Base-by-base conservation (phyloP, 2,329 filamentous ascomycete species). In the Botrytis squamosa region DNA sequence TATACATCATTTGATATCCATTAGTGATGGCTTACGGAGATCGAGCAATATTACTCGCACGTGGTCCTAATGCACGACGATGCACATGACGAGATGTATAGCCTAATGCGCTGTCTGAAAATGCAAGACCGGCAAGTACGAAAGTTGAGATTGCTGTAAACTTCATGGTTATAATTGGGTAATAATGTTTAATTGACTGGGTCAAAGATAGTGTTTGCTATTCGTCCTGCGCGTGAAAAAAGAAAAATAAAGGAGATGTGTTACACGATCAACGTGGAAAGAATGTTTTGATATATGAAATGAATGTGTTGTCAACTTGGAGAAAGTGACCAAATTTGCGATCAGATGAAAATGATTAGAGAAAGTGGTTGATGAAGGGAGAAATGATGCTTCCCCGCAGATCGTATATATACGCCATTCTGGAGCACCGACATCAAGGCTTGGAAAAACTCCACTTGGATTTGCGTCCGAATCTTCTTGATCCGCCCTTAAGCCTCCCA, bases 261-360 rank as follows among this genome's bases (percentile, higher is more conserved):
- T 12, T 59, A 20, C 70, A 72, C 70, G 62, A 67, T 72, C 70
- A 67, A 72, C 49, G 70, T 33, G 62, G n/a, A 59, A 44, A 59
- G 40, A 38, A 22, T 29, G n/a, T 49, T 33, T 59, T 10, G 49
- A 38, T 12, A 22, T 52, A 29, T 46, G 18, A 59, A 72, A 72
- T 38, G 40, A 67, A 72, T 29, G 40, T 49, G 55, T n/a, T 63
- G 42, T 40, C 42, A 29, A 36, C 38, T 59, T 57, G 20, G 49
- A 36, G 12, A 67, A 67, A 10, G 44, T 8, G 33, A 52, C 22
- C 9, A 72, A 64, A 66, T 22, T n/a, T n/a, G 1, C 38, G 22
- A 55, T n/a, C 62, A 29, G 62, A 44, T 44, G 38, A 42, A 44
- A 16, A 20, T 44, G 16, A 67, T 52, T 38, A 57, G 8, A 42